phyloP scores from a whole-genome alignment of 192 early-diverging fungal genomes.

The Entophlyctis luteolus region DNA sequence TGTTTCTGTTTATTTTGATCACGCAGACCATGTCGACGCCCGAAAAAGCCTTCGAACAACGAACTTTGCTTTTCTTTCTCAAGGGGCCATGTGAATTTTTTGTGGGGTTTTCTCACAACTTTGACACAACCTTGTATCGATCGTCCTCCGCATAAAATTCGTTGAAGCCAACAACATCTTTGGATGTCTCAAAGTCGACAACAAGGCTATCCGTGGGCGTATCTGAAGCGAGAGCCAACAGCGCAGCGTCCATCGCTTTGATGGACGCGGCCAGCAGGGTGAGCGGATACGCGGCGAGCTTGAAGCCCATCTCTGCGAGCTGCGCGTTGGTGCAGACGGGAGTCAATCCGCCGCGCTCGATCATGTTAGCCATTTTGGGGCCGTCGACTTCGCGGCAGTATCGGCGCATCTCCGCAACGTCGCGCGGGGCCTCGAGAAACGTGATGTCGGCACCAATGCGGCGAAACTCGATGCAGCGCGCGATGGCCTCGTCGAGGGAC shows the following conservation, averaged over 20 bases:
- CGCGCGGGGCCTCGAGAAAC: slow-evolving; percentile 29
- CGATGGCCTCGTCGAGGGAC: slow-evolving; percentile 1
- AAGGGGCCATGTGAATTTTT: too few relatives aligned
- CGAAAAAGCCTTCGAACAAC: too few relatives aligned
- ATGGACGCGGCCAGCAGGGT: slow-evolving; percentile 27
- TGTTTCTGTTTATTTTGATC: too few relatives aligned
- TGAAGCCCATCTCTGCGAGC: slow-evolving; percentile 22
- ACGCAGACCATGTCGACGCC: too few relatives aligned
- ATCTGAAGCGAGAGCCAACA: slow-evolving; percentile 5
- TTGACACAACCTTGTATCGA: too few relatives aligned
- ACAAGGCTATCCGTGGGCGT: not conserved
- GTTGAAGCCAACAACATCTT: slow-evolving; percentile 26
- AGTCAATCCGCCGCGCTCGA: slow-evolving; percentile 25
- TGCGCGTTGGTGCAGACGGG: slow-evolving; percentile 11
- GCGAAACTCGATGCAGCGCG: slow-evolving; percentile 7
- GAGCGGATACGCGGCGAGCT: slow-evolving; percentile 26
- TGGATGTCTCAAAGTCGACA: not conserved
- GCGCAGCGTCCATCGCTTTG: slow-evolving; percentile 24
- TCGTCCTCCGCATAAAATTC: slow-evolving; percentile 23
- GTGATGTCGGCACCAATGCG: slow-evolving; percentile 24
- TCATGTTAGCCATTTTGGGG: slow-evolving; percentile 31
- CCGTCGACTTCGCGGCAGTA: slow-evolving; percentile 27
- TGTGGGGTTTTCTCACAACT: too few relatives aligned
- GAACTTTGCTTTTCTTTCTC: too few relatives aligned
- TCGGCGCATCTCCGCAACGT: slow-evolving; percentile 23